Conservation (phyloP, 2,329 filamentous ascomycete genomes). For the Sporothrix pseudoabietina region DNA sequence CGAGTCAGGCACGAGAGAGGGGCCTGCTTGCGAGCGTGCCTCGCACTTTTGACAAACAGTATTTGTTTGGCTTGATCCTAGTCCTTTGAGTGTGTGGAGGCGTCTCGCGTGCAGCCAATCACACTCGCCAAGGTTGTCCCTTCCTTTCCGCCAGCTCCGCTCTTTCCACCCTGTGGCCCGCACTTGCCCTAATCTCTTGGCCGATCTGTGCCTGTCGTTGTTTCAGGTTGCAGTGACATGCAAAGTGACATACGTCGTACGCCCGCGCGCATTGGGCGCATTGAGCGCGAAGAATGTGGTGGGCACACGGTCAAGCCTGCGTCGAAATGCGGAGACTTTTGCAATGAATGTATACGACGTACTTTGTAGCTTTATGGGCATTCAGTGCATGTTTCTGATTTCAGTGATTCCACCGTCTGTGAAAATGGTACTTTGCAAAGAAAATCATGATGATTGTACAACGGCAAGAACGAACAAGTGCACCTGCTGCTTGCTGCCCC, state of each 20-base stretch:
- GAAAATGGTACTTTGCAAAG: neutral
- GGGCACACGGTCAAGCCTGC: too few relatives aligned
- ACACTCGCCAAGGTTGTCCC: neutral
- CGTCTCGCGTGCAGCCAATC: neutral
- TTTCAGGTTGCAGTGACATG: slow-evolving; percentile 17
- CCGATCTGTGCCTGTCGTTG: slow-evolving; percentile 19
- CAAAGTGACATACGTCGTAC: neutral
- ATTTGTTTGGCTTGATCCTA: slow-evolving; percentile 8
- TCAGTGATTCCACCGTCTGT: neutral
- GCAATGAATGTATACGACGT: too few relatives aligned
- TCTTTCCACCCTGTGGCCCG: neutral
- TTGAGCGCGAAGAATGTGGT: slow-evolving; percentile 7
- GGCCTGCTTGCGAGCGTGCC: neutral
- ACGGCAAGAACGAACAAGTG: neutral
- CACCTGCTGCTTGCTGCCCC: neutral
- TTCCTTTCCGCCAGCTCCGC: slow-evolving; percentile 3
- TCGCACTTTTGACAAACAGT: neutral
- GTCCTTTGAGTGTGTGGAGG: neutral
- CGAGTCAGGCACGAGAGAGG: neutral
- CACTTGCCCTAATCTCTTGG: slow-evolving; percentile 15
- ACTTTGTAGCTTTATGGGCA: neutral
- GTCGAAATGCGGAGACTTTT: neutral
- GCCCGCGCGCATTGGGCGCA: neutral
- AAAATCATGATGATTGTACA: neutral
- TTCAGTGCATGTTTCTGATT: neutral